phyloP scores from a whole-genome alignment of 768 basidiomycete species.

The Lactarius vividus region DNA sequence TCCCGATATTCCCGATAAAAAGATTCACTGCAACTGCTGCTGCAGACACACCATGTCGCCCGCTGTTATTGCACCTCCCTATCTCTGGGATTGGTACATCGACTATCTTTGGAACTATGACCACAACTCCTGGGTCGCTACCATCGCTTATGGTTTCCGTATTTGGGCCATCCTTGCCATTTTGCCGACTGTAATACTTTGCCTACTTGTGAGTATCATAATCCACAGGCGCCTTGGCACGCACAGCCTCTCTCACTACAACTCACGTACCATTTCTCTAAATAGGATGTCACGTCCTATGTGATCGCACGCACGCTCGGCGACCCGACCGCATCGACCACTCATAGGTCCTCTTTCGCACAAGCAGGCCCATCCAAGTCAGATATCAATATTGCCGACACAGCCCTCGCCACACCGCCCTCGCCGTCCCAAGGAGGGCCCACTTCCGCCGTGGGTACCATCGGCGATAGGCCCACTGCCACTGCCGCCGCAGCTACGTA shows the following conservation, averaged over 20 bases:
- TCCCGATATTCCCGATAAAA: not conserved
- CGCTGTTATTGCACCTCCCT: slow-evolving; percentile 38
- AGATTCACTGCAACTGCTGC: not conserved
- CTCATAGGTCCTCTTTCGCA: slow-evolving; percentile 42
- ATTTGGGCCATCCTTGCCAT: slow-evolving; percentile 55
- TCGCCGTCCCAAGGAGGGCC: not conserved
- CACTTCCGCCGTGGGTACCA: slow-evolving; percentile 4
- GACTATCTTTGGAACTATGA: slow-evolving; percentile 63
- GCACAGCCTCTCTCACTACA: not conserved
- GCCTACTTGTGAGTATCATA: slow-evolving; percentile 55
- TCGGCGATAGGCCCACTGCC: not conserved
- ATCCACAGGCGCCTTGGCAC: slow-evolving; percentile 4
- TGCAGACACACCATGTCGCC: slow-evolving; percentile 20
- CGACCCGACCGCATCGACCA: slow-evolving; percentile 69
- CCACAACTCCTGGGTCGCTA: slow-evolving; percentile 64
- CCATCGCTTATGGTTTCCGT: slow-evolving; percentile 60
- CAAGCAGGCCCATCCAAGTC: not conserved
- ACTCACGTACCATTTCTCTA: not conserved
- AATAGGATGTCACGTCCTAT: slow-evolving; percentile 76
- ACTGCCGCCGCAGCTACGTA: slow-evolving; percentile 6
- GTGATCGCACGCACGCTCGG: slow-evolving; percentile 81
- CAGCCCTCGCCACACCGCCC: not conserved
- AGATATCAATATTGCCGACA: not conserved
- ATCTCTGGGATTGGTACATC: slow-evolving; percentile 60
- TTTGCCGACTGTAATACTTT: slow-evolving; percentile 54